Conservation (phyloP, 164 flowering plant genomes). For the Cinnamomum micranthum region DNA sequence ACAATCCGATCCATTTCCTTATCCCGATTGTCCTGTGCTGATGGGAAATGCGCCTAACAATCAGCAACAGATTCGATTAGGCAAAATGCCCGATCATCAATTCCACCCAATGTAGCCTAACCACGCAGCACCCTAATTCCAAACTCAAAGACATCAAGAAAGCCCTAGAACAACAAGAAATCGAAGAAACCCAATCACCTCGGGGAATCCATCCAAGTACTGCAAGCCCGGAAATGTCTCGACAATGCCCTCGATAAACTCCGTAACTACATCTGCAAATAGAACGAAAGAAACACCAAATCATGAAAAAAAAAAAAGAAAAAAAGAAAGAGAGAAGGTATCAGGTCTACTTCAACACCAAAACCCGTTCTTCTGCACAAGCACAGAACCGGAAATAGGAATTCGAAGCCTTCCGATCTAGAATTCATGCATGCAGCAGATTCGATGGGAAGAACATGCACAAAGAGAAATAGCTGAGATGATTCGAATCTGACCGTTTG, state of each 20-base stretch:
- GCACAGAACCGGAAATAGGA: not conserved
- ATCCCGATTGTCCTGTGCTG: too few species aligned
- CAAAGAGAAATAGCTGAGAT: not conserved
- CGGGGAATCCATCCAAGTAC: slow-evolving; percentile 89
- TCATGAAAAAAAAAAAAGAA: too few species aligned
- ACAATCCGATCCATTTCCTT: not conserved
- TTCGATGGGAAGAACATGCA: not conserved
- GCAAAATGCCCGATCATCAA: too few species aligned
- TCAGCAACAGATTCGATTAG: too few species aligned
- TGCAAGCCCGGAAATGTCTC: slow-evolving; percentile 89
- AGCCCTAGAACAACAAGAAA: not conserved
- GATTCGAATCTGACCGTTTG: slow-evolving; percentile 42
- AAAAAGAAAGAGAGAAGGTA: too few species aligned
- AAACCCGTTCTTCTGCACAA: not conserved
- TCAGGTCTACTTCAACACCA: not conserved
- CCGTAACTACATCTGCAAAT: slow-evolving; percentile 76
- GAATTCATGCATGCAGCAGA: not conserved
- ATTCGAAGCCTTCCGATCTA: not conserved
- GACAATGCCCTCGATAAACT: slow-evolving; percentile 88
- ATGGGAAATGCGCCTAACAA: too few species aligned
- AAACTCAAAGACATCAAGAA: not conserved
- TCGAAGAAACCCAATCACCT: slow-evolving; percentile 35
- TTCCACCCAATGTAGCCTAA: not conserved
- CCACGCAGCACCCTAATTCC: not conserved
- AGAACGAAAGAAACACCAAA: not conserved